Evolutionary conservation across 352 stramenopile genomes (phyloP).

Genomic region (Pythium dissimile): DNA sequence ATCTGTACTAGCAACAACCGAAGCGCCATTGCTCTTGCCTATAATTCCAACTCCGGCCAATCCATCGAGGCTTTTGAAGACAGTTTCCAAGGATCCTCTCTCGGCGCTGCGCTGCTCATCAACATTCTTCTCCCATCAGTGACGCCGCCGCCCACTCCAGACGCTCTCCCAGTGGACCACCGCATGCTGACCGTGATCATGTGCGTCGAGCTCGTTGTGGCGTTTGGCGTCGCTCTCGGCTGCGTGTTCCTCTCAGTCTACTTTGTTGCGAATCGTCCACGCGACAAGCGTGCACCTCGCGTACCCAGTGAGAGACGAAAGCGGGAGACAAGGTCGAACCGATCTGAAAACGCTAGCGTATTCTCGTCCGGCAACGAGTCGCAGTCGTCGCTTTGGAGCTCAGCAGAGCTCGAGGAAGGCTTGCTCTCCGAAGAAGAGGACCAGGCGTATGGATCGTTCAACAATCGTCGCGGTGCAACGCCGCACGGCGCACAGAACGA

Average conservation of each 20-base stretch:
- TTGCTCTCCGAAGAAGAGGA: conserved; percentile 70
- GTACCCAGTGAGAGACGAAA: neutral
- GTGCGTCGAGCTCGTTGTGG: conserved; percentile 81
- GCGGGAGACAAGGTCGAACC: neutral
- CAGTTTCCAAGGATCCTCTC: conserved; percentile 47
- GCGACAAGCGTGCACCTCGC: conserved; percentile 20
- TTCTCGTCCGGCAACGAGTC: conserved; percentile 10
- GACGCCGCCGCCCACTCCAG: conserved; percentile 59
- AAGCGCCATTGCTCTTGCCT: conserved; percentile 30
- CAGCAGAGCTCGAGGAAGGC: conserved; percentile 64
- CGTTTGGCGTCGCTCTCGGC: conserved; percentile 72
- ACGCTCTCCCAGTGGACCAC: conserved; percentile 76
- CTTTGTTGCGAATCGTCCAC: conserved; percentile 82
- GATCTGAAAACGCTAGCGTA: conserved; percentile 4
- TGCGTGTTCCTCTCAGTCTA: conserved; percentile 87
- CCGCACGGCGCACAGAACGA: conserved; percentile 10
- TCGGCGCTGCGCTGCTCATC: conserved; percentile 56
- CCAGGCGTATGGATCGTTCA: conserved; percentile 65
- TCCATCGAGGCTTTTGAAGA: conserved; percentile 44
- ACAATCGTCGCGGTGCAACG: neutral
- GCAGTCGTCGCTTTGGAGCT: conserved; percentile 14
- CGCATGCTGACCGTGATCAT: conserved; percentile 83
- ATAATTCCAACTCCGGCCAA: conserved; percentile 36
- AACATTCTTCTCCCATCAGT: conserved; percentile 79
- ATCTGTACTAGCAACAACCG: conserved; percentile 31